A percentile compares a stretch with the other conserved stretches of the same genome.
These are phyloP conservation scores for Fusarium tricinctum DNA, from an alignment of 2,329 filamentous ascomycete species.

Conservation along the genomic window DNA sequence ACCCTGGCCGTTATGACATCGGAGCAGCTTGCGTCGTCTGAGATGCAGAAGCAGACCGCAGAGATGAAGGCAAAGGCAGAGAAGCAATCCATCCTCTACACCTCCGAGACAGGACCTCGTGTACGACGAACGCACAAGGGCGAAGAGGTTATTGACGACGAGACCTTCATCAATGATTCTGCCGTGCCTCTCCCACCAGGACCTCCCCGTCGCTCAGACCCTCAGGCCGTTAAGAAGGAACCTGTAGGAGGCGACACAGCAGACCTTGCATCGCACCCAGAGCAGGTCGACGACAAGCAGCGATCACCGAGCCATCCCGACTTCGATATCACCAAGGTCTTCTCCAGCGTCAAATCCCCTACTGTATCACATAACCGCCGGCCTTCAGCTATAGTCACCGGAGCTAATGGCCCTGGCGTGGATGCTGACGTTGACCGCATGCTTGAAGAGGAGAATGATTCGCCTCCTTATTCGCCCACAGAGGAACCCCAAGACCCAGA, in stretches of 20 bases:
- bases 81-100: conserved; percentile 86
- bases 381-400: conserved; percentile 62
- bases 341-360: conserved; percentile 85
- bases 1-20: conserved; percentile 88
- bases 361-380: conserved; percentile 63
- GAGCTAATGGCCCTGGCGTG: conserved; percentile 71
- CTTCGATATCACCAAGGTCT: conserved; percentile 90
- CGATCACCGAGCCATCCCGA: conserved; percentile 69
- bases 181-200: conserved; percentile 50
- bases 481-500: conserved; percentile 77
- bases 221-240: conserved; percentile 55
- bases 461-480: conserved; percentile 85
- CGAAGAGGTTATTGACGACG: conserved; percentile 88
- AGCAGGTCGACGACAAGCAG: conserved; percentile 60
- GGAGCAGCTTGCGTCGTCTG: conserved; percentile 92
- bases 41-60: conserved; percentile 83
- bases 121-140: conserved; percentile 95
- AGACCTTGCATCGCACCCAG: conserved; percentile 49
- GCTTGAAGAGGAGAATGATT: conserved; percentile 83
- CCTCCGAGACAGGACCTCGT: conserved; percentile 77
- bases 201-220: conserved; percentile 40
- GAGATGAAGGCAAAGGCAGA: conserved; percentile 83
- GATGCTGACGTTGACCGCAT: conserved; percentile 93
- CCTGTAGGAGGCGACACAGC: conserved; percentile 46
- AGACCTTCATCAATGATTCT: conserved; percentile 63